phyloP scores from a whole-genome alignment of 805 yeast species.

The Hanseniaspora pseudoguilliermondii region DNA sequence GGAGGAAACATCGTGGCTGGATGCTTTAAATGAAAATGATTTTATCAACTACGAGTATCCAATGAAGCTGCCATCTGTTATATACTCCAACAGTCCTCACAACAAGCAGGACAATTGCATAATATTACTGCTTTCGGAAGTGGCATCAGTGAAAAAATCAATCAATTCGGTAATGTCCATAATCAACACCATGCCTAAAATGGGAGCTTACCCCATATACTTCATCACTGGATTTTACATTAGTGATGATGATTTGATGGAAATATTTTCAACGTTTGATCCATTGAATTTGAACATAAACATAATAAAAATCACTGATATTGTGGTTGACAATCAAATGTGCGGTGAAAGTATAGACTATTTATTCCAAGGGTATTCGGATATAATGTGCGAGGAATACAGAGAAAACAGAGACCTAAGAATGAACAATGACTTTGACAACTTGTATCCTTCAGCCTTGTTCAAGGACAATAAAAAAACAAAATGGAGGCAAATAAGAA shows the following conservation, averaged over 20 bases:
- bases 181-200: neutral
- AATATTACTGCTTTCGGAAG: conserved; percentile 1
- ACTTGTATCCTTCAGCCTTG: neutral
- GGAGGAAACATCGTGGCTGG: neutral
- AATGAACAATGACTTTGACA: conserved; percentile 2
- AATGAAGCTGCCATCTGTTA: neutral
- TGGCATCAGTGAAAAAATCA: neutral
- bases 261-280: neutral
- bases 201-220: neutral
- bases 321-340: neutral
- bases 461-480: neutral
- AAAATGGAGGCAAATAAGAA: neutral
- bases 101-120: neutral
- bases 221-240: conserved; percentile 9
- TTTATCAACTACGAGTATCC: neutral
- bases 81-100: neutral
- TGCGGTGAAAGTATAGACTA: conserved; percentile 3
- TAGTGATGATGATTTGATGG: neutral
- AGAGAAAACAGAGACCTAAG: neutral
- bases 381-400: neutral
- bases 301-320: conserved; percentile 2
- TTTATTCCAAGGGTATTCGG: conserved; percentile 2
- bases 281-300: neutral
- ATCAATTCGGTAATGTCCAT: conserved; percentile 3
- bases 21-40: neutral